Evolutionary conservation across 306 rosid genomes (phyloP).

Genomic region (Castanopsis chinensis): DNA sequence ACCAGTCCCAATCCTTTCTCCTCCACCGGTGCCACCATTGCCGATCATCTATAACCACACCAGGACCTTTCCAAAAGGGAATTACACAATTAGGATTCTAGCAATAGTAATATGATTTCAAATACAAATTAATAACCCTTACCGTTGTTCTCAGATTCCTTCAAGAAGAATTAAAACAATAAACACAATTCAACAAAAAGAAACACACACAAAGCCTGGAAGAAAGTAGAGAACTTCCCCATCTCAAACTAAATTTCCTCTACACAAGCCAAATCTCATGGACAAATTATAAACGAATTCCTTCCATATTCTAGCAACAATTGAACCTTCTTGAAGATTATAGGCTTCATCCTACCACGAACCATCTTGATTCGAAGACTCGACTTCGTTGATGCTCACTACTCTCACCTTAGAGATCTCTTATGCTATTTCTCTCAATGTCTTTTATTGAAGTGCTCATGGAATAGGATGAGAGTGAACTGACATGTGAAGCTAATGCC

Average conservation of each 20-base stretch:
- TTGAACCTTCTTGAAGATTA: neutral
- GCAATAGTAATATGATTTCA: neutral
- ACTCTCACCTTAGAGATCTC: neutral
- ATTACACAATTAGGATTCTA: neutral
- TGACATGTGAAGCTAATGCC: no score
- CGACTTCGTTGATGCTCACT: neutral
- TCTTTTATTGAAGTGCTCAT: conserved; percentile 35
- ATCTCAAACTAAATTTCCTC: conserved; percentile 4
- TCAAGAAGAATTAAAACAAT: neutral
- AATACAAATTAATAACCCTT: neutral
- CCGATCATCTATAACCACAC: neutral
- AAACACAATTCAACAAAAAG: neutral
- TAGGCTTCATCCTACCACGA: neutral
- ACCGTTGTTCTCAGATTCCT: neutral
- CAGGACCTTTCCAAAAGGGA: neutral
- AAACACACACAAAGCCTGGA: neutral
- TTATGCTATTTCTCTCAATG: conserved; percentile 18
- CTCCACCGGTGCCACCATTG: no score
- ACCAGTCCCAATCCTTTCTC: no score
- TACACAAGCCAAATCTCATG: neutral
- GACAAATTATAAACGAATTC: neutral
- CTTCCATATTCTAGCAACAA: neutral
- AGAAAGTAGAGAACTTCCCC: neutral
- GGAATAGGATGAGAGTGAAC: conserved; percentile 25
- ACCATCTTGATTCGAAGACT: neutral